These are phyloP conservation scores for Chalaropsis ovoidea DNA, from an alignment of 2,329 filamentous ascomycete genomes.

Conservation along the genomic window DNA sequence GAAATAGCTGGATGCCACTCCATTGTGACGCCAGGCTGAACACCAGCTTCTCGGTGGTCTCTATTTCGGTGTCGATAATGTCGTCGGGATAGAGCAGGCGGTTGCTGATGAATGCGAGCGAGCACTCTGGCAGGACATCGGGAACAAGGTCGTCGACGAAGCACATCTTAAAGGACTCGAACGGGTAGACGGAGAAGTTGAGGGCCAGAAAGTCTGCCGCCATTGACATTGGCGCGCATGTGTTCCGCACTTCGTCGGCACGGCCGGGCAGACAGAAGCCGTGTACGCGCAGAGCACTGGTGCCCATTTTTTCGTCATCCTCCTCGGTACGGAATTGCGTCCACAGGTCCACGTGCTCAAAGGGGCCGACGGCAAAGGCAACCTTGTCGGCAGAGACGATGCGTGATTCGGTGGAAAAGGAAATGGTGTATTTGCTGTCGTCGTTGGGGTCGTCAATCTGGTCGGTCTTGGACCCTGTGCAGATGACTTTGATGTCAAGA, in stretches of 20 bases:
- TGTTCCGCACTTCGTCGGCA: slow-evolving; percentile 72
- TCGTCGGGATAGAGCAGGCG: slow-evolving; percentile 75
- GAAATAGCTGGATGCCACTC: slow-evolving; percentile 85
- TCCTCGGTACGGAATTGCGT: slow-evolving; percentile 82
- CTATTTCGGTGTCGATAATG: slow-evolving; percentile 74
- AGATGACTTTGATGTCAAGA: slow-evolving; percentile 80
- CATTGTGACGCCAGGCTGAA: slow-evolving; percentile 84
- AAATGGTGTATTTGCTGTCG: slow-evolving; percentile 74
- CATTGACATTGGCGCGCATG: slow-evolving; percentile 71
- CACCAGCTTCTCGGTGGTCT: slow-evolving; percentile 68
- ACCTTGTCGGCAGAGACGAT: slow-evolving; percentile 78
- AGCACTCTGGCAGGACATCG: slow-evolving; percentile 68
- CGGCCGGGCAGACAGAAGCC: slow-evolving; percentile 84
- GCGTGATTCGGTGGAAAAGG: slow-evolving; percentile 60
- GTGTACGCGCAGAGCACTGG: slow-evolving; percentile 78
- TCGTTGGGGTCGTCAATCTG: slow-evolving; percentile 69
- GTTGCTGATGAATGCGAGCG: slow-evolving; percentile 77
- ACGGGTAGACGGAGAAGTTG: slow-evolving; percentile 82
- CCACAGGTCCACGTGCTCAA: slow-evolving; percentile 79
- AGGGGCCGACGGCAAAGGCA: slow-evolving; percentile 87
- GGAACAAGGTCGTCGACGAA: slow-evolving; percentile 82
- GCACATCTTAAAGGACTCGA: slow-evolving; percentile 81
- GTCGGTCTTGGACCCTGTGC: slow-evolving; percentile 79
- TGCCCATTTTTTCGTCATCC: slow-evolving; percentile 81
- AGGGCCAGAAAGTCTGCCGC: slow-evolving; percentile 88